Conservation (phyloP, 1,284 basidiomycete species). For the Melampsora larici-populina region DNA sequence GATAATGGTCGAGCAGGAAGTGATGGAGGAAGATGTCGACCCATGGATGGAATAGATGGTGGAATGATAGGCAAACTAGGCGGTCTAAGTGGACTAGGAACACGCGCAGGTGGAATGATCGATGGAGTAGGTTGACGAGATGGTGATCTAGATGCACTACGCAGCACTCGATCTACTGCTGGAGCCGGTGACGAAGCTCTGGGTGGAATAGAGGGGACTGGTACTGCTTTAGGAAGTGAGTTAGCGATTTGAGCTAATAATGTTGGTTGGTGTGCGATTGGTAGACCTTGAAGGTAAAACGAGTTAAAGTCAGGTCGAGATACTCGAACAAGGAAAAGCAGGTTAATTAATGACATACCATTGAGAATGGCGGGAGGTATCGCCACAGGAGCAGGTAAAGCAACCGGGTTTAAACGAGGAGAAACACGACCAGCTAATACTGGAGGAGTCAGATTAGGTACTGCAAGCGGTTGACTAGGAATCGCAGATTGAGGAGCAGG, state of each 20-base stretch:
- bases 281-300: too few species aligned
- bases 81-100: slow-evolving; percentile 7
- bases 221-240: too few species aligned
- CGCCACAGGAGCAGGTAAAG: neutral
- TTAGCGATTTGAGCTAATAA: too few species aligned
- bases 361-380: too few species aligned
- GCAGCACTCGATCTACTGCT: neutral
- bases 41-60: neutral
- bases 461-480: too few species aligned
- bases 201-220: too few species aligned
- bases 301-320: too few species aligned
- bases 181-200: neutral
- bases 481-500: neutral
- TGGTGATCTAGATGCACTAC: slow-evolving; percentile 32
- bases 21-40: neutral
- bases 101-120: neutral
- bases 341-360: too few species aligned
- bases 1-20: neutral
- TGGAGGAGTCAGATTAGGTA: neutral
- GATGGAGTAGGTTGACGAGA: slow-evolving; percentile 23
- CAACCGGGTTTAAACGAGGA: neutral
- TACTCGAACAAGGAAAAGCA: too few species aligned
- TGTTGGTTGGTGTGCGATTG: too few species aligned
- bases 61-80: slow-evolving; percentile 1
- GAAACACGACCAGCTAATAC: neutral